Percentiles rank a stretch among this genome's conserved stretches.
Conservation (phyloP, 2,329 filamentous ascomycete species). For the Proliferodiscus dingleyae region DNA sequence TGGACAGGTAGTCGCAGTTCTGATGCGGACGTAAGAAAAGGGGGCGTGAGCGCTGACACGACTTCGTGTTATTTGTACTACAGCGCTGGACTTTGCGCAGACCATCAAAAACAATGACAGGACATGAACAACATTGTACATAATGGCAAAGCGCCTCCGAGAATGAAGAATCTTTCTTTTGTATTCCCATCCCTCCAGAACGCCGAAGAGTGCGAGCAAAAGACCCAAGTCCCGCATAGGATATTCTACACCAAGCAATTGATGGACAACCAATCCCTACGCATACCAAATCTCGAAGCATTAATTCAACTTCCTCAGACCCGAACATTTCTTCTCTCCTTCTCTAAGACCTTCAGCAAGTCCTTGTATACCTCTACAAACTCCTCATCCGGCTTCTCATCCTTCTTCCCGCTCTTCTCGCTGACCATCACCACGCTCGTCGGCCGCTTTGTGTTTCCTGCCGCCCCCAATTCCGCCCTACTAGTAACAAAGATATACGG, state of each 20-base stretch:
- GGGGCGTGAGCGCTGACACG: not conserved
- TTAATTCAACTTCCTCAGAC: constrained; percentile 17
- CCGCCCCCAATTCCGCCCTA: constrained; percentile 87
- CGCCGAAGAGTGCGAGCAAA: constrained; percentile 6
- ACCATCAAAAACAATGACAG: not conserved
- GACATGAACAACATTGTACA: not conserved
- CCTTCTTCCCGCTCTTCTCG: constrained; percentile 44
- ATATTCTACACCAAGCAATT: constrained; percentile 12
- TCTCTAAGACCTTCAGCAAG: constrained; percentile 60
- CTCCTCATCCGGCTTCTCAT: constrained; percentile 49
- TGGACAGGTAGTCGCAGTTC: not conserved
- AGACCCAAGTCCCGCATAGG: constrained; percentile 4
- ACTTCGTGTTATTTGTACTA: not conserved
- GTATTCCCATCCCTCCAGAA: constrained; percentile 10
- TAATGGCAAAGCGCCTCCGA: not conserved
- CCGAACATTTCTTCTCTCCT: constrained; percentile 52
- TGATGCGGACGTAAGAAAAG: not conserved
- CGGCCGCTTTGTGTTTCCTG: constrained; percentile 90
- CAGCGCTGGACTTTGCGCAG: not conserved
- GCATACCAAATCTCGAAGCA: constrained; percentile 2
- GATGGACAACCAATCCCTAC: constrained; percentile 1
- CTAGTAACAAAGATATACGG: constrained; percentile 94
- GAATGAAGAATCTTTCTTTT: constrained; percentile 3
- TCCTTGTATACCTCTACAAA: constrained; percentile 61
- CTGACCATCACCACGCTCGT: constrained; percentile 93